Conservation (phyloP, 805 yeast genomes). For the Ogataea paradorogensis region DNA sequence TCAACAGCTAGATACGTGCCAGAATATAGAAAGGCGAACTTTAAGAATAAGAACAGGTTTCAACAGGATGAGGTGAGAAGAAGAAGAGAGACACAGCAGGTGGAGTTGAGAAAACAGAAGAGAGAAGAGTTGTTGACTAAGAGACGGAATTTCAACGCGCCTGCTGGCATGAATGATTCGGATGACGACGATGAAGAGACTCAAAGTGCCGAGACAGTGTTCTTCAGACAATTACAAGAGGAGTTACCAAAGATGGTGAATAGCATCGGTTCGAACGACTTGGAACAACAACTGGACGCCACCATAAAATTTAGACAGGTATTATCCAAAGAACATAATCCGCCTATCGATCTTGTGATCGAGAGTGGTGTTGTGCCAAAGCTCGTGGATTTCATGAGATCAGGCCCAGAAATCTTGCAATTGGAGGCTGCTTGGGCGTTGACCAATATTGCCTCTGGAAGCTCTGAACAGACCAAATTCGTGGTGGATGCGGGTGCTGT, state of each 20-base stretch:
- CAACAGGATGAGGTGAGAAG: slow-evolving; percentile 95
- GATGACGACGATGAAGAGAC: slow-evolving; percentile 49
- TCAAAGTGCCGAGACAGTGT: slow-evolving; percentile 30
- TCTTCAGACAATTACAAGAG: slow-evolving; percentile 48
- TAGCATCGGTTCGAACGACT: slow-evolving; percentile 68
- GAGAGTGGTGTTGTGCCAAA: slow-evolving; percentile 92
- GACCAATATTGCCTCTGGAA: slow-evolving; percentile 95
- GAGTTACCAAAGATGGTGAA: slow-evolving; percentile 86
- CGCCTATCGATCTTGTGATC: slow-evolving; percentile 92
- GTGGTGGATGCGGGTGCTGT: slow-evolving; percentile 95
- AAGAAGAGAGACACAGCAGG: slow-evolving; percentile 96
- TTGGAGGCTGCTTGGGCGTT: slow-evolving; percentile 99
- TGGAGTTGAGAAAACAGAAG: slow-evolving; percentile 92
- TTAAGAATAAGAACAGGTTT: slow-evolving; percentile 91
- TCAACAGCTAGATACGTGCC: slow-evolving; percentile 85
- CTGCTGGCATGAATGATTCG: slow-evolving; percentile 48
- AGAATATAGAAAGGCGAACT: slow-evolving; percentile 94
- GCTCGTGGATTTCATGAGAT: slow-evolving; percentile 79
- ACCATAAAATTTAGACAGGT: slow-evolving; percentile 93
- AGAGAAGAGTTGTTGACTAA: slow-evolving; percentile 93
- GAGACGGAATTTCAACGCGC: slow-evolving; percentile 70
- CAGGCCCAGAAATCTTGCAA: slow-evolving; percentile 83
- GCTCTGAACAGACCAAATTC: slow-evolving; percentile 80
- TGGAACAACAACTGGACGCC: slow-evolving; percentile 80
- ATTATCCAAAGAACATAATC: slow-evolving; percentile 88